A percentile compares a stretch with the other conserved stretches of the same genome.
Conservation (phyloP, 169 alveolate species). For the Eimeria praecox region DNA sequence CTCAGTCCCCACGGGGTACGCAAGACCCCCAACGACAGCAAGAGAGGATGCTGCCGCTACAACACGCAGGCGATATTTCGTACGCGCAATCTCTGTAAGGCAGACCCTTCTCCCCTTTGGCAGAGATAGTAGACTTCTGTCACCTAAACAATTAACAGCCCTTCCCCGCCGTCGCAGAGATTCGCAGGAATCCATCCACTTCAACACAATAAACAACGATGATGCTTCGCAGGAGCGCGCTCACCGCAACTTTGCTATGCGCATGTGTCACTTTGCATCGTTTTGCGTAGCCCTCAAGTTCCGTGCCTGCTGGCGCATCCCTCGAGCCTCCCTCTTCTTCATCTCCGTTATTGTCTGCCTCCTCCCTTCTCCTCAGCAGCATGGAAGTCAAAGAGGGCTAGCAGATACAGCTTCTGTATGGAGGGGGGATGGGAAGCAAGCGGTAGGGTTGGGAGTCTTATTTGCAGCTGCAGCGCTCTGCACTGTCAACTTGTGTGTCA, state of each 20-base stretch:
- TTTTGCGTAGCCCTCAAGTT: neutral
- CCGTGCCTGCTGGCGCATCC: neutral
- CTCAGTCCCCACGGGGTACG: neutral
- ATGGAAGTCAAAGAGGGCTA: neutral
- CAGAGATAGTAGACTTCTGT: no score
- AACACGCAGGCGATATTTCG: neutral
- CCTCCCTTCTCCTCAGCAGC: conserved; percentile 27
- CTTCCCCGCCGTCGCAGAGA: neutral
- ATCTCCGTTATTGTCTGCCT: neutral
- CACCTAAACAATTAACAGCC: no score
- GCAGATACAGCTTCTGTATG: neutral
- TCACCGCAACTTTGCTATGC: neutral
- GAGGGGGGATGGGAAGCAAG: neutral
- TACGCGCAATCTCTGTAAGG: neutral
- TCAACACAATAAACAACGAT: neutral
- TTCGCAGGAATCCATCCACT: neutral
- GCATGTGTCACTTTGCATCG: neutral
- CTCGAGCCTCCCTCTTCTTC: neutral
- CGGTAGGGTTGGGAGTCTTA: neutral
- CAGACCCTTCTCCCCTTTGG: neutral
- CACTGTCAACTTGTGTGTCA: conserved; percentile 68
- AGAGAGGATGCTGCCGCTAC: neutral
- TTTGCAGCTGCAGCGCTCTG: conserved; percentile 65
- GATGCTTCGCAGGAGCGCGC: neutral
- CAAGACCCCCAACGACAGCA: neutral